Evolutionary conservation across 345 rosid genomes (phyloP).

Genomic region (Cardamine occulta): DNA sequence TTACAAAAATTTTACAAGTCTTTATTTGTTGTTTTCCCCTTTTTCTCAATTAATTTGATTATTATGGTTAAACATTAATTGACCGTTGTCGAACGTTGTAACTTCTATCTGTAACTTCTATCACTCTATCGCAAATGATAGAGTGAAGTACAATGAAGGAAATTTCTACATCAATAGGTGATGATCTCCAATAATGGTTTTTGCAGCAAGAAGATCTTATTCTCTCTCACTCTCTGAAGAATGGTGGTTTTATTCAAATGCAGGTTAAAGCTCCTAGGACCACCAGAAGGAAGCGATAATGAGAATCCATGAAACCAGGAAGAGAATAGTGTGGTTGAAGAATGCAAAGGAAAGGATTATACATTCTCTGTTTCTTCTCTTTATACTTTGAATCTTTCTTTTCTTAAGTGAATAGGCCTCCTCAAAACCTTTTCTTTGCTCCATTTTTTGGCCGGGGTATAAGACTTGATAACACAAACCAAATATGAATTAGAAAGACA

Average conservation of each 20-base stretch:
- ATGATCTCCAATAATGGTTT: neutral
- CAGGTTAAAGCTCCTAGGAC: neutral
- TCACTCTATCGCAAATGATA: neutral
- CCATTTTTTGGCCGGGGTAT: neutral
- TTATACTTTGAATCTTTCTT: neutral
- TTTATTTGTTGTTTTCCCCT: neutral
- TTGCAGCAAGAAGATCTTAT: neutral
- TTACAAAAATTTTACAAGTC: neutral
- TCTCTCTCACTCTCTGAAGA: neutral
- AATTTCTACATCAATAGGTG: slow-evolving; percentile 13
- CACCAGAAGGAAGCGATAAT: neutral
- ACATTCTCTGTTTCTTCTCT: neutral
- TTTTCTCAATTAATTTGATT: neutral
- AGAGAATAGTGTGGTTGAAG: slow-evolving; percentile 3
- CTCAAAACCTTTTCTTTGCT: neutral
- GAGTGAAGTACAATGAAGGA: neutral
- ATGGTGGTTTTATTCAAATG: neutral
- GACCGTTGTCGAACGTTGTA: neutral
- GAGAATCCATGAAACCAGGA: slow-evolving; percentile 11
- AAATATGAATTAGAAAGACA: neutral
- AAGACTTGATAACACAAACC: neutral
- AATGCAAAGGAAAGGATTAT: neutral
- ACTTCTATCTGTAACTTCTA: neutral
- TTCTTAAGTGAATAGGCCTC: neutral
- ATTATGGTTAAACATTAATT: neutral